Evolutionary conservation across 257 asterid genomes (phyloP).

Genomic region (Rauvolfia tetraphylla): DNA sequence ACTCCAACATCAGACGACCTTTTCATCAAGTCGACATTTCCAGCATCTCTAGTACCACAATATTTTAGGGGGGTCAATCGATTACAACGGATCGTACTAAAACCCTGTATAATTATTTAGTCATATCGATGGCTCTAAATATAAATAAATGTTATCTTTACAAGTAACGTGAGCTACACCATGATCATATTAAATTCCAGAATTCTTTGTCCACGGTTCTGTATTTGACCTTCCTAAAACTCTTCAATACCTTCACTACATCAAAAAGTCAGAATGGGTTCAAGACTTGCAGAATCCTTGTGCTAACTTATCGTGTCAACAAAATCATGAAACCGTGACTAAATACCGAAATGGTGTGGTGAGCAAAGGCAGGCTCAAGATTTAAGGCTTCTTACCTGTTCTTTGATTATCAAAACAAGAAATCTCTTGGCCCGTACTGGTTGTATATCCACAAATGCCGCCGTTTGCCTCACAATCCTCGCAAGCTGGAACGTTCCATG

Average conservation of each 20-base stretch:
- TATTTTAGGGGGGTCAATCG: background rate
- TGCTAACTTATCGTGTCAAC: background rate
- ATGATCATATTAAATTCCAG: constrained; percentile 1
- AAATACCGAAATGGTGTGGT: background rate
- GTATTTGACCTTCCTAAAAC: constrained; percentile 9
- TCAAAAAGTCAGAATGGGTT: too few relatives aligned
- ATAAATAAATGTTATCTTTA: background rate
- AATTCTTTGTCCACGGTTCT: background rate
- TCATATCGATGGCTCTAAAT: constrained; percentile 1
- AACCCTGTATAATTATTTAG: background rate
- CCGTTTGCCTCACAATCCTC: constrained; percentile 33
- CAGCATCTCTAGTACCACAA: background rate
- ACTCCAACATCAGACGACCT: background rate
- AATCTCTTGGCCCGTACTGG: constrained; percentile 12
- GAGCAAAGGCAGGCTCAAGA: background rate
- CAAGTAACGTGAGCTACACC: background rate
- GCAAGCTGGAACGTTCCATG: constrained; percentile 40
- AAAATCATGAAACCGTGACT: background rate
- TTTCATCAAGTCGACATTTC: constrained; percentile 3
- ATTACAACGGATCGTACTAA: background rate
- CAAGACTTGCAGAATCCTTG: background rate
- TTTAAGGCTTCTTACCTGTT: constrained; percentile 25
- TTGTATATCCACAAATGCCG: constrained; percentile 27
- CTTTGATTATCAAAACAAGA: constrained; percentile 22
- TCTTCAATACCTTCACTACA: background rate